These are phyloP conservation scores for Hypoxylon sp. DNA, from an alignment of 2,329 filamentous ascomycete species.

Conservation along the genomic window DNA sequence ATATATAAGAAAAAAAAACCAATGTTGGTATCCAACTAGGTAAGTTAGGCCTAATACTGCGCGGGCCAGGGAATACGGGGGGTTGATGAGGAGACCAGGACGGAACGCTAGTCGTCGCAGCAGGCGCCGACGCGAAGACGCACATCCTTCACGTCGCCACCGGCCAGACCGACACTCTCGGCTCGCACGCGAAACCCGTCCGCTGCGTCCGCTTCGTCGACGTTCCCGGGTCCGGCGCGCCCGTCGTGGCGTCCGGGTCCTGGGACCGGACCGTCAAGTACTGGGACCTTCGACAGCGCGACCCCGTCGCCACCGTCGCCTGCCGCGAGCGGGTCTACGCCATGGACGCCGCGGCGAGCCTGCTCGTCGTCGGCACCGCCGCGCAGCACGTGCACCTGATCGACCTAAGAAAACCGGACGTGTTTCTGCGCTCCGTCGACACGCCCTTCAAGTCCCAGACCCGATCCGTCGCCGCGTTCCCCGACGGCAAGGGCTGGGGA, in stretches of 20 bases:
- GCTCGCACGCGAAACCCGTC: constrained; percentile 50
- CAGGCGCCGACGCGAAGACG: constrained; percentile 50
- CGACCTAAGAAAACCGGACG: constrained; percentile 47
- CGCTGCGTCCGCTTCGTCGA: constrained; percentile 51
- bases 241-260: constrained; percentile 54
- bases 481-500: constrained; percentile 49
- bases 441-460: constrained; percentile 49
- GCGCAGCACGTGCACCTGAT: constrained; percentile 49
- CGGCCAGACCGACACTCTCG: constrained; percentile 45
- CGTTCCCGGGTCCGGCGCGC: constrained; percentile 41
- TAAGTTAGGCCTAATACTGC: constrained; percentile 34
- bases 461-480: constrained; percentile 43
- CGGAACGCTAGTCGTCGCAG: constrained; percentile 50
- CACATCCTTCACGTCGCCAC: constrained; percentile 49
- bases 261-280: constrained; percentile 69
- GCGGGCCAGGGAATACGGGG: background rate
- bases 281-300: constrained; percentile 65
- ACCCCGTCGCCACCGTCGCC: constrained; percentile 55
- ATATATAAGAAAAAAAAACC: constrained; percentile 35
- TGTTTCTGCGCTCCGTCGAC: constrained; percentile 33
- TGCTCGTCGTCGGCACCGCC: constrained; percentile 52
- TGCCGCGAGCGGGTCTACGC: constrained; percentile 63
- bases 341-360: constrained; percentile 49
- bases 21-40: constrained; percentile 40
- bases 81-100: constrained; percentile 45